Evolutionary conservation across 495 filamentous ascomycete species (phyloP), one percentile per base, ranked within the genome.

Genomic region (Glarea lozoyensis): DNA sequence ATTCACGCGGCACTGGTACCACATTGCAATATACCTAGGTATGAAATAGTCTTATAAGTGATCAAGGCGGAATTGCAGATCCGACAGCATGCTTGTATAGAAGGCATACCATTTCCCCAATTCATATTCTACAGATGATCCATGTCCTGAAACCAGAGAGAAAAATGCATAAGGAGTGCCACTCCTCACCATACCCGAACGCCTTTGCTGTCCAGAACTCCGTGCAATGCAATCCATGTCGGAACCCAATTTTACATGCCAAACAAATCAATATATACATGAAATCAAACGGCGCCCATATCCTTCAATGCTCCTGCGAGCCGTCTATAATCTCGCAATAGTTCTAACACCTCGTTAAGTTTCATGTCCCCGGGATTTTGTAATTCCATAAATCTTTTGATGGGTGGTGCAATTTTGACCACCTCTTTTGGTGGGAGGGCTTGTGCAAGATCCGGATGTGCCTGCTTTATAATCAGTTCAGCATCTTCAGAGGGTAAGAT

Each of bases 291-390:
- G 23, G 71, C 76, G 3, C 75, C 73, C 58, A 73, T 60, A 43
- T 77, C 71, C 57, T 72, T 75, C 57, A 88, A 60, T 18, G 75
- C 82, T 15, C 64, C 69, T 6, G 85, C 86, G 10, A 99, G 64
- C 37, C 89, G 67, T 48, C 88, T 81, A 59, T 97, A 99, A 61
- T 96, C 92, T 52, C 76, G 76, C 40, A 99, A 62, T 46, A 99
- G 56, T 43, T 85, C 79, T 29, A 84, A 64, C 30, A 96, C 80
- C 54, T 99, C 92, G 15, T 80, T 79, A 35, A 97, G 60, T 41
- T 70, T 81, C 33, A 99, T 62, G 42, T 97, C 89, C 5, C 74
- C 73, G 6, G 80, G 82, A 60, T 84, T 79, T 54, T 84, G 71
- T 25, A 82, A 61, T 38, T 90, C 85, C 59, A 96, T 70, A 62